Evolutionary conservation across 1,284 basidiomycete genomes (phyloP).

Genomic region (Rhodotorula sp.): DNA sequence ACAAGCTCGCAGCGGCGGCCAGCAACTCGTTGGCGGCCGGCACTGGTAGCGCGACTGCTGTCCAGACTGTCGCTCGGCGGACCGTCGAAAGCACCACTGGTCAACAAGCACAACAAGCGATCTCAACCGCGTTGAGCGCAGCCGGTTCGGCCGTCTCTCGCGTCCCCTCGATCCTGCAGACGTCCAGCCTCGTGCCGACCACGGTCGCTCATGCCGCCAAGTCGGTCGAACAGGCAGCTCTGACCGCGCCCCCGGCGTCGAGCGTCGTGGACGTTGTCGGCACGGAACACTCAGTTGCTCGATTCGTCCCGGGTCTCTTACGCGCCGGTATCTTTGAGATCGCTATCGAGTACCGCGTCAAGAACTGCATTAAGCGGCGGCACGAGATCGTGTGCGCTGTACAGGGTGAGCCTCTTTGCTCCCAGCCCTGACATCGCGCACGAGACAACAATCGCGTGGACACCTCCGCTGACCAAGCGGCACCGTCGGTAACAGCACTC

Average conservation of each 20-base stretch:
- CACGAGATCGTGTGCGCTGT: slow-evolving; percentile 29
- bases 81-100: background rate
- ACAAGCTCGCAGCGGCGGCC: slow-evolving; percentile 29
- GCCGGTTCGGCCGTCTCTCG: slow-evolving; percentile 22
- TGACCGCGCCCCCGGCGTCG: background rate
- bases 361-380: slow-evolving; percentile 15
- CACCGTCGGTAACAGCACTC: slow-evolving; percentile 57
- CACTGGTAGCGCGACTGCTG: background rate
- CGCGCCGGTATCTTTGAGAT: slow-evolving; percentile 23
- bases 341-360: slow-evolving; percentile 15
- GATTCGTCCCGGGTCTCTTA: slow-evolving; percentile 15
- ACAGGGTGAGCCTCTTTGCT: slow-evolving; percentile 20
- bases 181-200: background rate
- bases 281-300: slow-evolving; percentile 16
- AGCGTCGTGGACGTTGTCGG: slow-evolving; percentile 23
- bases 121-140: slow-evolving; percentile 23
- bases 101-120: slow-evolving; percentile 11
- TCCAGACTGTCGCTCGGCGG: background rate
- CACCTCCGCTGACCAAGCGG: background rate
- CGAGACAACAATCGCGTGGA: background rate
- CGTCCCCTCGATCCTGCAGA: slow-evolving; percentile 42
- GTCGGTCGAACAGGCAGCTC: background rate
- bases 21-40: background rate
- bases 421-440: background rate
- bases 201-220: background rate